Conservation (phyloP, 2,329 filamentous ascomycete species). For the Fusarium camptoceras region DNA sequence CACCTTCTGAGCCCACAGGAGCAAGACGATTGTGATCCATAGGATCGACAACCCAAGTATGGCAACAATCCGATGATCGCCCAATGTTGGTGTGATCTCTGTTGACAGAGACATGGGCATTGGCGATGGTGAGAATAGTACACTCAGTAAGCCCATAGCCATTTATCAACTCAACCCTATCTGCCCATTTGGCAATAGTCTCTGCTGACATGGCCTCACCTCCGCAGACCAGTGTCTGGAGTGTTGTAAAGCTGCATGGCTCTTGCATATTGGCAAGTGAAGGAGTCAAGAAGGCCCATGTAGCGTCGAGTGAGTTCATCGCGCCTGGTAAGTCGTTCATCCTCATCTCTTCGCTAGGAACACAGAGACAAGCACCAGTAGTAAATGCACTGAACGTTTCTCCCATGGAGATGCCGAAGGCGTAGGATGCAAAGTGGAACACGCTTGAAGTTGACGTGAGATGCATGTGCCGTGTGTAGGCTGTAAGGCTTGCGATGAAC, state of each 20-base stretch:
- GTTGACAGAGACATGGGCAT: not conserved
- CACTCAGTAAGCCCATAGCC: conserved; percentile 44
- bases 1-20: conserved; percentile 34
- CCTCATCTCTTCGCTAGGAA: conserved; percentile 43
- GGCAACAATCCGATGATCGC: not conserved
- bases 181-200: conserved; percentile 30
- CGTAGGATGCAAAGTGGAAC: conserved; percentile 43
- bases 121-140: conserved; percentile 24
- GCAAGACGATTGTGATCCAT: conserved; percentile 31
- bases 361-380: conserved; percentile 38
- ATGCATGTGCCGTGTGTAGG: conserved; percentile 27
- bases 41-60: conserved; percentile 37
- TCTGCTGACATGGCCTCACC: conserved; percentile 38
- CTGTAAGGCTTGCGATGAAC: conserved; percentile 17
- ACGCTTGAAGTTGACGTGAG: conserved; percentile 10
- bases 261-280: conserved; percentile 43
- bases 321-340: conserved; percentile 19
- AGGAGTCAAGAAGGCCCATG: conserved; percentile 43
- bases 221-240: conserved; percentile 32
- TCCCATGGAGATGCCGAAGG: conserved; percentile 40
- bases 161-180: conserved; percentile 35
- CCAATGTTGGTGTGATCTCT: conserved; percentile 28
- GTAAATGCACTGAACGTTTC: conserved; percentile 33
- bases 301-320: conserved; percentile 29
- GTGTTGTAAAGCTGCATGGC: conserved; percentile 25